These are phyloP conservation scores for Metarhizium brunneum DNA, from an alignment of 2,329 filamentous ascomycete species.

Conservation along the genomic window DNA sequence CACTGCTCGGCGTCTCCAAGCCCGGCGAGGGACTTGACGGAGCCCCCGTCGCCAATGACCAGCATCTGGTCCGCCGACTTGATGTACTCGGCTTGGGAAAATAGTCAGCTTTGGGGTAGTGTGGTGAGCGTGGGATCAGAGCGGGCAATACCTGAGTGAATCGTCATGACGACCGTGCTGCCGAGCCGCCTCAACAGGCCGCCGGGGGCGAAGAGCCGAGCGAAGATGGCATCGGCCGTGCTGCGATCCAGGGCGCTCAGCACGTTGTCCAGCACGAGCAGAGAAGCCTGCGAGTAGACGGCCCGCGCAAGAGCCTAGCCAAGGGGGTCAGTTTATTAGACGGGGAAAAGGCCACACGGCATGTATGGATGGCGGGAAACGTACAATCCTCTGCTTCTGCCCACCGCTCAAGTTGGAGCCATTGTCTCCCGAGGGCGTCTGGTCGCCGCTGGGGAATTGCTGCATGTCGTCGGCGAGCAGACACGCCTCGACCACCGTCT, in stretches of 20 bases:
- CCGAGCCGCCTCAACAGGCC: slow-evolving; percentile 1
- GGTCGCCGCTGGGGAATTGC: slow-evolving; percentile 17
- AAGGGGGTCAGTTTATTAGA: background rate
- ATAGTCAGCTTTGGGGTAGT: background rate
- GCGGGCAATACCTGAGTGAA: slow-evolving; percentile 1
- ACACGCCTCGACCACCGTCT: slow-evolving; percentile 7
- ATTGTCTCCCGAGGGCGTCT: slow-evolving; percentile 22
- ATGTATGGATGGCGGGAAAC: background rate
- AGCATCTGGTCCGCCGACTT: background rate
- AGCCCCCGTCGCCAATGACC: background rate
- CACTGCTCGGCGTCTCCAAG: background rate
- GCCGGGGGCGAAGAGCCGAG: slow-evolving; percentile 2
- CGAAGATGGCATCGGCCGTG: slow-evolving; percentile 3
- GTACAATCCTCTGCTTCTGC: slow-evolving; percentile 24
- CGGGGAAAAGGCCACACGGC: too few species aligned
- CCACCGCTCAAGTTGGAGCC: slow-evolving; percentile 28
- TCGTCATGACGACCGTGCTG: slow-evolving; percentile 6
- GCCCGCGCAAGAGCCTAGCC: slow-evolving; percentile 30
- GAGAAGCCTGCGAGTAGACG: slow-evolving; percentile 24
- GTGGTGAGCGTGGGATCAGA: too few species aligned
- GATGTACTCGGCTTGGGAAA: background rate
- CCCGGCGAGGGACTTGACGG: background rate
- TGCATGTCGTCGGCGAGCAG: slow-evolving; percentile 17
- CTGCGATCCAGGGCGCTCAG: slow-evolving; percentile 1
- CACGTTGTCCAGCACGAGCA: slow-evolving; percentile 15